phyloP scores from a whole-genome alignment of 2,329 filamentous ascomycete genomes.

The Coniochaeta sp. region DNA sequence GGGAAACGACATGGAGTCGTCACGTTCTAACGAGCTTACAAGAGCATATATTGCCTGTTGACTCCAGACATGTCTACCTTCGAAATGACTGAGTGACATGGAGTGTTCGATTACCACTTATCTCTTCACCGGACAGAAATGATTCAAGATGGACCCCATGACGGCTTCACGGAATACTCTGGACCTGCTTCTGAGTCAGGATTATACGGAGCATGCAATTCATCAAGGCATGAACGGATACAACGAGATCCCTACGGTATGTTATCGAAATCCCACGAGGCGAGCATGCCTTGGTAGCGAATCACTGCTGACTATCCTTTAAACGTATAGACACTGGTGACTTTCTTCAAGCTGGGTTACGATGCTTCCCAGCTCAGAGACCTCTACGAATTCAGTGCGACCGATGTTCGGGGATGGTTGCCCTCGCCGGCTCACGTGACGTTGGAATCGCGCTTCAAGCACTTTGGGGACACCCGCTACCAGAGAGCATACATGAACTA shows the following conservation, averaged over 20 bases:
- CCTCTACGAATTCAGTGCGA: conserved; percentile 9
- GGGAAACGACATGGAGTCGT: not conserved
- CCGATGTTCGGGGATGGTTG: conserved; percentile 11
- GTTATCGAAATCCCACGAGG: not conserved
- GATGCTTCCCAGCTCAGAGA: conserved; percentile 10
- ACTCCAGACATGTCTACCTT: not conserved
- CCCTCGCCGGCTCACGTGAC: conserved; percentile 13
- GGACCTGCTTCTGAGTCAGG: conserved; percentile 14
- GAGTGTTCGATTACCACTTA: no score
- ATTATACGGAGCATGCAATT: conserved; percentile 15
- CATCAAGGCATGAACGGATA: conserved; percentile 11
- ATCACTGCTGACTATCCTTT: not conserved
- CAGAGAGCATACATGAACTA: conserved; percentile 19
- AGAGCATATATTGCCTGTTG: not conserved
- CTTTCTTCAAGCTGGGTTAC: conserved; percentile 11
- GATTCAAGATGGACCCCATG: not conserved
- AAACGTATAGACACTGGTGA: conserved; percentile 11
- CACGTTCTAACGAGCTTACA: not conserved
- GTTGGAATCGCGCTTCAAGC: conserved; percentile 1
- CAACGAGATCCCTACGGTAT: conserved; percentile 15
- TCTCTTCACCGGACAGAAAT: no score
- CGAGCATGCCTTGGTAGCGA: not conserved
- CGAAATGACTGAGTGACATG: no score
- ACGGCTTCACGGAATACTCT: conserved; percentile 9
- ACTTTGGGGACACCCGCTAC: conserved; percentile 17